Evolutionary conservation across 2,329 filamentous ascomycete genomes (phyloP), one percentile per base, ranked within the genome.

Genomic region (Rhynchosporium agropyri): DNA sequence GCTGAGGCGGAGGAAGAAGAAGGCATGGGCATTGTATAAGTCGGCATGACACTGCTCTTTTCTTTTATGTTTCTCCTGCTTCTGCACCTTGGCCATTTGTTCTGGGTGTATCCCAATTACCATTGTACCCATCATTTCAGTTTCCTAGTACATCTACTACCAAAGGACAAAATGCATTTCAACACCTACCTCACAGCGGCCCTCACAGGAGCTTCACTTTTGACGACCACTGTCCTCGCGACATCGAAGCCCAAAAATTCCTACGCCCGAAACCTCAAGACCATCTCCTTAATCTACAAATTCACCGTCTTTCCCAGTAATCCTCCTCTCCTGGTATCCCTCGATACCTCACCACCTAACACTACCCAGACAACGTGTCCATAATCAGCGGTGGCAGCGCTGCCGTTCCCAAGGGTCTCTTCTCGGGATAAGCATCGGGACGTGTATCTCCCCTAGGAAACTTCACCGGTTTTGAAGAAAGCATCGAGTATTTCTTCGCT

Each of bases 401-500:
- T 0, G 75, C 70, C 31, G 75, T 79, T 6, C 77, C 78, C 1
- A 63, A 71, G 7, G 74, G 75, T 3, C 73, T 80, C 49, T 79
- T 80, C 68, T 70, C 68, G 62, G 60, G 72, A 6, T 67, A 78
- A 15, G 76, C 77, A 7, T 73, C 69, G 7, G 78, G 78, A 15
- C 72, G 78, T 2, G 74, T 79, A 60, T 72, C 75, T 8, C 78
- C 78, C 2, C 69, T 79, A n/a, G 78, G 78, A 63, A 75, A 78
- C 50, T 80, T 79, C 66, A 71, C 69, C 13, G 75, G 75, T 10
- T 79, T 79, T 59, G 72, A 77, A 45, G 75, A 79, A 53, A 77
- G 75, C 20, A 76, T 78, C 59, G 78, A 79, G 69, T 79, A 79
- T 67, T 80, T 80, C 67, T 79, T 79, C 62, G 77, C 76, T 6